Evolutionary conservation across 176 grass and related monocot species (phyloP).

Genomic region (Miscanthus lutarioriparius): DNA sequence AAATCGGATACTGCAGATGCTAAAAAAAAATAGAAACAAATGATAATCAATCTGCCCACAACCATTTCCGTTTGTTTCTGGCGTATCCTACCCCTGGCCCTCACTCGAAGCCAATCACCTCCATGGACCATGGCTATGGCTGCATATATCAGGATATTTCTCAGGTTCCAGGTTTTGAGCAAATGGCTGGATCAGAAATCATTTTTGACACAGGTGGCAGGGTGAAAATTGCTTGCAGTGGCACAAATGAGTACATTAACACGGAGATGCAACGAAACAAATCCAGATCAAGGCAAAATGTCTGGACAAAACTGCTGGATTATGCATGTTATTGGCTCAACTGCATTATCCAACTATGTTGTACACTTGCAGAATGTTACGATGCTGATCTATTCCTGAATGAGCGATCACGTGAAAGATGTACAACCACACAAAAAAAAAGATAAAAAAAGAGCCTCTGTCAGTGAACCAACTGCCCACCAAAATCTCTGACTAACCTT

Average conservation of each 20-base stretch:
- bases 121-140: too few species aligned
- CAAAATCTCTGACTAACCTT: slow-evolving; percentile 6
- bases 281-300: slow-evolving; percentile 22
- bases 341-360: not conserved
- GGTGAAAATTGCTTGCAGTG: not conserved
- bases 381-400: not conserved
- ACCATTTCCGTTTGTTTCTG: not conserved
- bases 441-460: slow-evolving; percentile 12
- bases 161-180: not conserved
- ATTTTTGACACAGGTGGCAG: not conserved
- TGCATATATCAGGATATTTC: too few species aligned
- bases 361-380: not conserved
- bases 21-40: not conserved
- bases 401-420: slow-evolving; percentile 10
- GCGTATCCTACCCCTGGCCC: not conserved
- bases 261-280: not conserved
- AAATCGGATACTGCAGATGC: not conserved
- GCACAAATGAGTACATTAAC: not conserved
- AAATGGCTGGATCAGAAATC: not conserved
- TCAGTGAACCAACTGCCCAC: slow-evolving; percentile 16
- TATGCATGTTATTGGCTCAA: not conserved
- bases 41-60: not conserved
- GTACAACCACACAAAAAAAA: not conserved
- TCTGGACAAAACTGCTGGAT: not conserved
- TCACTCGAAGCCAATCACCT: not conserved